A percentile compares a stretch with the other conserved stretches of the same genome.
phyloP scores from a whole-genome alignment of 192 early-diverging fungal genomes.

The Gonapodya prolifera region DNA sequence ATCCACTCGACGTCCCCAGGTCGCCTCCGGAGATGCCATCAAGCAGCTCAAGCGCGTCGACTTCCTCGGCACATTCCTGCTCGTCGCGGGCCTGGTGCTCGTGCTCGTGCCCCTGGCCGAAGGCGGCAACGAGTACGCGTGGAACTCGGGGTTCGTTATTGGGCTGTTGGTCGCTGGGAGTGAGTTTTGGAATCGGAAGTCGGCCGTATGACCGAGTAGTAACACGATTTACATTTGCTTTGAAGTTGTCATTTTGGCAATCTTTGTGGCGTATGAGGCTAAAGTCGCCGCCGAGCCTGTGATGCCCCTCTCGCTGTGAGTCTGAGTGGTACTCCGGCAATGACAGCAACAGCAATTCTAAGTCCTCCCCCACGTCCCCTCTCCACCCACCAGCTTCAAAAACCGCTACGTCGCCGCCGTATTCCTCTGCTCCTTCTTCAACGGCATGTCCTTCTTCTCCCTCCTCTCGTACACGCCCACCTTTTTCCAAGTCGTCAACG shows the following conservation, averaged over 20 bases:
- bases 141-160: conserved; percentile 39
- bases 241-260: conserved; percentile 1
- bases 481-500: conserved; percentile 73
- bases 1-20: no score
- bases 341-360: not conserved
- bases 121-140: conserved; percentile 46
- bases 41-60: conserved; percentile 40
- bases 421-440: conserved; percentile 14
- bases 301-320: not conserved
- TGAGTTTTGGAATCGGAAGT: no score
- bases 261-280: not conserved
- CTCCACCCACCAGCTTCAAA: not conserved
- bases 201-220: no score
- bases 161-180: no score
- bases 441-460: conserved; percentile 28
- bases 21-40: no score
- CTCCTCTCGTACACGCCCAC: conserved; percentile 62
- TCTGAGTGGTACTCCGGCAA: not conserved
- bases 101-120: conserved; percentile 44
- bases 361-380: not conserved
- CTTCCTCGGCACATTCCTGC: conserved; percentile 35
- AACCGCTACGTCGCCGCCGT: not conserved
- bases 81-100: conserved; percentile 30
- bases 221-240: conserved; percentile 35
- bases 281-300: not conserved